These are phyloP conservation scores for Beta macrorhiza DNA, from an alignment of 179 eudicot species.

Conservation along the genomic window DNA sequence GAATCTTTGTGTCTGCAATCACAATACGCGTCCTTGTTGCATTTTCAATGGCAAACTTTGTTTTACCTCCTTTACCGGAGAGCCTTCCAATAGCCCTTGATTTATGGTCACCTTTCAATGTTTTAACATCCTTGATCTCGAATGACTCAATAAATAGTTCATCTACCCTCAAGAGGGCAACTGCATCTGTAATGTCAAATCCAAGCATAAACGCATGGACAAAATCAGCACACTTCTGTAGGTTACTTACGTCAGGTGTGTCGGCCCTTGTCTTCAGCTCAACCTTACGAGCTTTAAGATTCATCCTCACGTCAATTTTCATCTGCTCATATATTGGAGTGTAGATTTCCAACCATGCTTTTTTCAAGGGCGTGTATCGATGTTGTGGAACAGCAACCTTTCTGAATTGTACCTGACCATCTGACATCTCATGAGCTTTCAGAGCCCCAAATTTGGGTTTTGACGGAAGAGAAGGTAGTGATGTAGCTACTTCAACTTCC, in stretches of 20 bases:
- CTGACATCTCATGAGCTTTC: slow-evolving; percentile 75
- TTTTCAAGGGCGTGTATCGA: slow-evolving; percentile 68
- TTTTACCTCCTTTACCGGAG: slow-evolving; percentile 78
- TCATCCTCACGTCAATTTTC: slow-evolving; percentile 83
- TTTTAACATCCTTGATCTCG: slow-evolving; percentile 83
- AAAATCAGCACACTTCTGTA: slow-evolving; percentile 76
- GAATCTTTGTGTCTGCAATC: slow-evolving; percentile 66
- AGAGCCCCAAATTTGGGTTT: slow-evolving; percentile 63
- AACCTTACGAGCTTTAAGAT: slow-evolving; percentile 62
- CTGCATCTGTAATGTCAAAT: slow-evolving; percentile 65
- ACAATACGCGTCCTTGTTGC: slow-evolving; percentile 74
- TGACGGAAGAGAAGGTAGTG: slow-evolving; percentile 27
- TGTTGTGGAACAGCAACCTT: slow-evolving; percentile 68
- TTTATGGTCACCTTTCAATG: slow-evolving; percentile 67
- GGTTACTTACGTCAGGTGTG: slow-evolving; percentile 71
- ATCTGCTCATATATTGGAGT: slow-evolving; percentile 64
- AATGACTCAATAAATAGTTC: slow-evolving; percentile 70
- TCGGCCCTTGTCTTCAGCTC: slow-evolving; percentile 68
- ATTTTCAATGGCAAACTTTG: slow-evolving; percentile 82
- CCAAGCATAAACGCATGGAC: slow-evolving; percentile 86
- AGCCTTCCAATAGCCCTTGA: slow-evolving; percentile 79
- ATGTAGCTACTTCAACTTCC: slow-evolving; percentile 46
- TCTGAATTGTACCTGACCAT: slow-evolving; percentile 61
- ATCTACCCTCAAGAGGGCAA: slow-evolving; percentile 63
- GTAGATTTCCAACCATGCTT: slow-evolving; percentile 76